Percentiles rank a stretch among this genome's conserved stretches.
phyloP scores from a whole-genome alignment of 805 yeast genomes.

The Starmerella potacharoeniae region DNA sequence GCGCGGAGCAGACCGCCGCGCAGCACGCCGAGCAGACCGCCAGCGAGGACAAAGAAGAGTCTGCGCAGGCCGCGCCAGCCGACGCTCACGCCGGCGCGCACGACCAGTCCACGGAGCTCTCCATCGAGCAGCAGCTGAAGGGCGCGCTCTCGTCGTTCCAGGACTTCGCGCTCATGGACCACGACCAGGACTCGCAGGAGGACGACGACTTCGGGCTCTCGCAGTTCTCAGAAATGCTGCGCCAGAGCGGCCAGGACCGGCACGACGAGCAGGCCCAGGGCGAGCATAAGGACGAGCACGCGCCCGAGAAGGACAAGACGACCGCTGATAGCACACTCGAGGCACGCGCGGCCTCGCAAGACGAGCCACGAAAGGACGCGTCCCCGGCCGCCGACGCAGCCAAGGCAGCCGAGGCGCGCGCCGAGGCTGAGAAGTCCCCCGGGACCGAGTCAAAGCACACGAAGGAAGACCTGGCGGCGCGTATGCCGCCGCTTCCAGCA shows the following conservation, averaged over 20 bases:
- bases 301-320: too few relatives aligned
- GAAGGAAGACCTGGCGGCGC: constrained; percentile 1
- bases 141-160: constrained; percentile 24
- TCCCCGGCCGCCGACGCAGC: neutral
- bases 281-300: neutral
- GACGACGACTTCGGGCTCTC: constrained; percentile 6
- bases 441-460: neutral
- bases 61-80: neutral
- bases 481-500: constrained; percentile 18
- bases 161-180: constrained; percentile 6
- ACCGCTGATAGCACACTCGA: too few relatives aligned
- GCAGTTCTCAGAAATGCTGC: constrained; percentile 1
- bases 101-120: constrained; percentile 9
- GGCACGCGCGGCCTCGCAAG: neutral
- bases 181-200: constrained; percentile 1
- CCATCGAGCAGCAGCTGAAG: constrained; percentile 23
- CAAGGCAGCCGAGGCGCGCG: neutral
- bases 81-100: neutral
- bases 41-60: neutral
- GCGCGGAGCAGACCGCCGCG: neutral
- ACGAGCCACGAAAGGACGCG: neutral
- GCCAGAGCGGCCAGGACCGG: neutral
- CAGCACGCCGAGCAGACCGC: neutral
- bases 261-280: neutral
- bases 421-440: neutral